Conservation (phyloP, 768 basidiomycete species). For the Agaricus blazei region DNA sequence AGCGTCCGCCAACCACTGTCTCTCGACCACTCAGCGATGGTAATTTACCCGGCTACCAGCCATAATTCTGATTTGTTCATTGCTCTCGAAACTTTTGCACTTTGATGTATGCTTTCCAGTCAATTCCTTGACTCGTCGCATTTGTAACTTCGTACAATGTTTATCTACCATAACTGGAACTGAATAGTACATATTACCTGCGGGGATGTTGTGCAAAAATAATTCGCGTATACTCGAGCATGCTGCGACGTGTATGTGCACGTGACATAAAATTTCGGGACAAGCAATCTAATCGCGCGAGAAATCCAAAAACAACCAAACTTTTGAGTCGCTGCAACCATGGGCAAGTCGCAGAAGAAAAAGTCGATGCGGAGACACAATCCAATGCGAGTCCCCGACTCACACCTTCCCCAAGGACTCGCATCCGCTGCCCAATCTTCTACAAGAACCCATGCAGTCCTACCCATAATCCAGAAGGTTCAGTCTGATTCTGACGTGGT, state of each 20-base stretch:
- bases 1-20: neutral
- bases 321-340: constrained; percentile 22
- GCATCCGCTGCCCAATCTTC: constrained; percentile 68
- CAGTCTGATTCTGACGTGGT: neutral
- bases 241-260: neutral
- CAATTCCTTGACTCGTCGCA: neutral
- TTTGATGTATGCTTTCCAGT: neutral
- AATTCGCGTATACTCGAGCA: neutral
- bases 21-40: constrained; percentile 5
- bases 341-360: constrained; percentile 96
- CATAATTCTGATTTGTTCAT: constrained; percentile 13
- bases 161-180: neutral
- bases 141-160: neutral
- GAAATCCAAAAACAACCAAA: neutral
- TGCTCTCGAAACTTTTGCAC: neutral
- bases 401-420: constrained; percentile 82
- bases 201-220: neutral
- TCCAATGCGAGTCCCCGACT: constrained; percentile 90
- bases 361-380: constrained; percentile 83
- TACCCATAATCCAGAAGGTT: constrained; percentile 92
- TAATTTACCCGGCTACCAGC: constrained; percentile 20
- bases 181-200: no score
- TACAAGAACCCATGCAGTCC: constrained; percentile 70
- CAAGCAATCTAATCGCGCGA: no score
- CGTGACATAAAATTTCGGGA: neutral